These are phyloP conservation scores for Malus orientalis DNA, from an alignment of 306 rosid genomes.

Conservation along the genomic window DNA sequence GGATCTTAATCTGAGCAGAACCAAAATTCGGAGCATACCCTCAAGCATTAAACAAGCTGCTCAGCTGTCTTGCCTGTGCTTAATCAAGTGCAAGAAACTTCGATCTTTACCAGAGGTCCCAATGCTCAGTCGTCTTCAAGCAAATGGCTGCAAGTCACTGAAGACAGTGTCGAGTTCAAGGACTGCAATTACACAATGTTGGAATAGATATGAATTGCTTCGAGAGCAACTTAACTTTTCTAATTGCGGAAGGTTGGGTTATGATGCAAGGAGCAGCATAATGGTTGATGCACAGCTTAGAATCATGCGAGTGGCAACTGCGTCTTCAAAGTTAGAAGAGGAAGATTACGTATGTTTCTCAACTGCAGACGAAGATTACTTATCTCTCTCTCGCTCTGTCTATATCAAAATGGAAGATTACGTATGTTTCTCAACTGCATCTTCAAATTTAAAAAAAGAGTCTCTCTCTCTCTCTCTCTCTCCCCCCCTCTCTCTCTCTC, in stretches of 20 bases:
- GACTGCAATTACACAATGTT: neutral
- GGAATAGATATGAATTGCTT: neutral
- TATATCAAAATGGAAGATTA: too few relatives aligned
- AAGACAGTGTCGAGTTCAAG: neutral
- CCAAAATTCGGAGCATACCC: neutral
- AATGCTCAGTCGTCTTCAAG: accelerated
- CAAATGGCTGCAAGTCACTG: neutral
- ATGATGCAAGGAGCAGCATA: neutral
- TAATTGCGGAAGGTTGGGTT: neutral
- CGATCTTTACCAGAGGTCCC: neutral
- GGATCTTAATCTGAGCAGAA: neutral
- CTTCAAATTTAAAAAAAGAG: too few relatives aligned
- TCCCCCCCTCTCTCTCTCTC: too few relatives aligned
- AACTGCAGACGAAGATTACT: too few relatives aligned
- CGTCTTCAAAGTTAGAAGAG: too few relatives aligned
- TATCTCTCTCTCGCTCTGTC: too few relatives aligned
- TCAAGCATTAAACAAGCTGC: neutral
- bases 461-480: too few relatives aligned
- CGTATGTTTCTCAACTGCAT: too few relatives aligned
- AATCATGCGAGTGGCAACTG: neutral
- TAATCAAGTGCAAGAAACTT: neutral
- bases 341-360: too few relatives aligned
- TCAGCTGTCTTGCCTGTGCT: neutral
- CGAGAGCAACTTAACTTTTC: neutral
- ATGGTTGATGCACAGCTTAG: neutral